phyloP scores from a whole-genome alignment of 306 rosid species.

The Cucurbita argyrosperma region DNA sequence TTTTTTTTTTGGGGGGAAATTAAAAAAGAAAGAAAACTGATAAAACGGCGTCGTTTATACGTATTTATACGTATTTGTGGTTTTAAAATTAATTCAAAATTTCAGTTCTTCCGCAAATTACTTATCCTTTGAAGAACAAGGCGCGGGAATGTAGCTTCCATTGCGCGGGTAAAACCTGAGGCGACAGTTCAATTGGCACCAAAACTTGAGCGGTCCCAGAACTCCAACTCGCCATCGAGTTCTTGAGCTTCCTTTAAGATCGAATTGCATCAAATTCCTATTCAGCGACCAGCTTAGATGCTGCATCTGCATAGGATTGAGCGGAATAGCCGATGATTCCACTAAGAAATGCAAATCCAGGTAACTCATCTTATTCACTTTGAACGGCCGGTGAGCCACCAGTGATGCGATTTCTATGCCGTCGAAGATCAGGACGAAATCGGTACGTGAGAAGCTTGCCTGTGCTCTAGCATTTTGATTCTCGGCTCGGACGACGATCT shows the following conservation, averaged over 20 bases:
- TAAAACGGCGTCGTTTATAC: background rate
- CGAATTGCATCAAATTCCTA: slow-evolving; percentile 29
- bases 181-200: slow-evolving; percentile 42
- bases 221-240: slow-evolving; percentile 52
- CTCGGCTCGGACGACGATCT: slow-evolving; percentile 34
- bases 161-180: slow-evolving; percentile 48
- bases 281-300: slow-evolving; percentile 34
- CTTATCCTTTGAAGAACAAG: slow-evolving; percentile 47
- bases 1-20: background rate
- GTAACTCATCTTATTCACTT: slow-evolving; percentile 45
- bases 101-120: slow-evolving; percentile 1
- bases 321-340: slow-evolving; percentile 35
- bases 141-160: slow-evolving; percentile 33
- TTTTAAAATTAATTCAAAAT: background rate
- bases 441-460: slow-evolving; percentile 44
- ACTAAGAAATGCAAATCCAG: slow-evolving; percentile 18
- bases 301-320: slow-evolving; percentile 36
- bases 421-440: slow-evolving; percentile 34
- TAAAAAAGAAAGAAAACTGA: background rate
- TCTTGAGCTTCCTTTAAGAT: slow-evolving; percentile 38
- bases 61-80: background rate
- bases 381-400: slow-evolving; percentile 28
- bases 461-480: slow-evolving; percentile 65
- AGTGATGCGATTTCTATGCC: slow-evolving; percentile 34
- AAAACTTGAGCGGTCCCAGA: slow-evolving; percentile 47